Evolutionary conservation across 2,329 filamentous ascomycete species (phyloP).

Genomic region (Ceratocystis alfenasii): DNA sequence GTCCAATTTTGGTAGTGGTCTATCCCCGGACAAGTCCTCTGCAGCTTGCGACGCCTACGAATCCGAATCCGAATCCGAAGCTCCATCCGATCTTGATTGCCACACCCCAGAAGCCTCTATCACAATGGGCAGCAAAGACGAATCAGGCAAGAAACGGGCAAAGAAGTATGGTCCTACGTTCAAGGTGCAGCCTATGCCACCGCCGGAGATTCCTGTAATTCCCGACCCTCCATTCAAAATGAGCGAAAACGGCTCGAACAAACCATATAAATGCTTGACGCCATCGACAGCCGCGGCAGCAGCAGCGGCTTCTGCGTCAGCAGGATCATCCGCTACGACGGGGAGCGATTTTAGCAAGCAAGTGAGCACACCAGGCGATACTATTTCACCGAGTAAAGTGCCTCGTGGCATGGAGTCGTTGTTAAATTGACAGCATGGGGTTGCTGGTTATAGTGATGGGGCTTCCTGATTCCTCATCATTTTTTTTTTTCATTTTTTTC

Average conservation of each 20-base stretch:
- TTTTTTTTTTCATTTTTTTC: not conserved
- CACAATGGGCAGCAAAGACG: slow-evolving; percentile 20
- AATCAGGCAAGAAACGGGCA: slow-evolving; percentile 16
- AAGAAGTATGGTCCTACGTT: slow-evolving; percentile 22
- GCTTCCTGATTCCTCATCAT: not conserved
- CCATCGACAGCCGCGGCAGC: slow-evolving; percentile 11
- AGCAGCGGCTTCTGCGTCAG: not conserved
- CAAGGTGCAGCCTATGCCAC: slow-evolving; percentile 21
- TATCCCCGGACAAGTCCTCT: not conserved
- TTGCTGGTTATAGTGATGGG: not conserved
- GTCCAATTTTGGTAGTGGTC: not conserved
- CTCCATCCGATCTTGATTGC: not conserved
- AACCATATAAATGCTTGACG: slow-evolving; percentile 21
- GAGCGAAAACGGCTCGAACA: slow-evolving; percentile 22
- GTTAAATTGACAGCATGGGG: slow-evolving; percentile 11
- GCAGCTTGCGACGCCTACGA: not conserved
- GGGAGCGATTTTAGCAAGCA: not conserved
- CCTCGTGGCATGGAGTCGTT: slow-evolving; percentile 31
- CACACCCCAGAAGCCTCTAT: not conserved
- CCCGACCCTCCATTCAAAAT: slow-evolving; percentile 22
- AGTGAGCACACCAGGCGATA: slow-evolving; percentile 25
- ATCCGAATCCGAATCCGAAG: not conserved
- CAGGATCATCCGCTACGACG: not conserved
- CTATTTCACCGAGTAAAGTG: slow-evolving; percentile 35
- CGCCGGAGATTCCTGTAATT: slow-evolving; percentile 20